Conservation (phyloP, 1,139 yeast genomes). For the Pichia sp. region DNA sequence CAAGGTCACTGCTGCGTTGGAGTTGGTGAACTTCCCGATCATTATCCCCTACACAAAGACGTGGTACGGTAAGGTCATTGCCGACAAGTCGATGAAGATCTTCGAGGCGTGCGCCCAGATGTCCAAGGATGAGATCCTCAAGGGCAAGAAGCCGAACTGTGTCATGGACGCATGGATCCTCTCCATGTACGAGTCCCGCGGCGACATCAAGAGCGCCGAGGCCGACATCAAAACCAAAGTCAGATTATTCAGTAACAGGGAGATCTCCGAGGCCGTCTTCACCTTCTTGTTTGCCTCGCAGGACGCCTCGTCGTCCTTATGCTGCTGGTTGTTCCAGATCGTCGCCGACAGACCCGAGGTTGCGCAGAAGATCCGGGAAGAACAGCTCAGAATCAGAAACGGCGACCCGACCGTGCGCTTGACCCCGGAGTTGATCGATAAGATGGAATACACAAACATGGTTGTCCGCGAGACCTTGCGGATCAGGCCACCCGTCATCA, state of each 20-base stretch:
- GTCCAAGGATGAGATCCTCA: constrained; percentile 69
- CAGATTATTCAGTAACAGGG: constrained; percentile 84
- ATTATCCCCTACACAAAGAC: constrained; percentile 93
- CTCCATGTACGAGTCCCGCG: constrained; percentile 67
- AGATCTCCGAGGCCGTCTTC: constrained; percentile 92
- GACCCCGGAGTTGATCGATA: constrained; percentile 67
- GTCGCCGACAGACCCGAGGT: constrained; percentile 95
- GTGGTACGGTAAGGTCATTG: constrained; percentile 94
- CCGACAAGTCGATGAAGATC: constrained; percentile 89
- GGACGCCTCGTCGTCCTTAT: constrained; percentile 96
- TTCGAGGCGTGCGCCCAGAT: constrained; percentile 82
- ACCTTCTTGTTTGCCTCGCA: constrained; percentile 96
- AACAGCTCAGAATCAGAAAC: constrained; percentile 78
- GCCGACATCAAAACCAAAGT: constrained; percentile 52
- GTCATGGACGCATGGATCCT: constrained; percentile 94
- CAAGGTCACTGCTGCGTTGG: constrained; percentile 89
- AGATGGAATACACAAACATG: constrained; percentile 83
- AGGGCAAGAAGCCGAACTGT: constrained; percentile 79
- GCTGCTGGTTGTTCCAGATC: constrained; percentile 97
- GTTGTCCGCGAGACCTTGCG: constrained; percentile 90
- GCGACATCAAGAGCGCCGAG: constrained; percentile 28
- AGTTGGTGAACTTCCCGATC: constrained; percentile 94
- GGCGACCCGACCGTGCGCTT: constrained; percentile 65
- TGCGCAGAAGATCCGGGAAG: constrained; percentile 77
- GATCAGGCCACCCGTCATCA: constrained; percentile 93